Conservation (phyloP, 2,329 filamentous ascomycete genomes). For the Lasiodiplodia sp. region DNA sequence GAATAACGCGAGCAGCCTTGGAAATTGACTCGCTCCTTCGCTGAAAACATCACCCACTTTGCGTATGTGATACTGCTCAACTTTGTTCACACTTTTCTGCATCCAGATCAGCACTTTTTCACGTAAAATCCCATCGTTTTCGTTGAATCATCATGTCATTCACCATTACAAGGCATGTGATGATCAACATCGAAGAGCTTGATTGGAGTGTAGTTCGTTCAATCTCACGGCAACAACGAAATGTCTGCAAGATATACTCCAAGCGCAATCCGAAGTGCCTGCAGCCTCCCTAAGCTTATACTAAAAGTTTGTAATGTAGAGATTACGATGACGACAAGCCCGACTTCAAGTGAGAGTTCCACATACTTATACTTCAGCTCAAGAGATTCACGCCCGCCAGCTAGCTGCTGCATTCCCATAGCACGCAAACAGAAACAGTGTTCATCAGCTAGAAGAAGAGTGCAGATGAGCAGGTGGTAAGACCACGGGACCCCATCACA, state of each 20-base stretch:
- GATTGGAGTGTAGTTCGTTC: not conserved
- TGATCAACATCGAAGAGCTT: not conserved
- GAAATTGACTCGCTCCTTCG: too few relatives aligned
- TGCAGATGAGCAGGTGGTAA: too few relatives aligned
- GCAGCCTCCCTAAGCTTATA: too few relatives aligned
- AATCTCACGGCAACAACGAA: not conserved
- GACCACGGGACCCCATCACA: not conserved
- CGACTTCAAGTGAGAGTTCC: not conserved
- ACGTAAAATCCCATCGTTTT: not conserved
- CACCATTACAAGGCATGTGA: not conserved
- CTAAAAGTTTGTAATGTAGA: not conserved
- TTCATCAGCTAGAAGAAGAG: not conserved
- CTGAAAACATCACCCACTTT: not conserved
- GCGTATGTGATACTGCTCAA: not conserved
- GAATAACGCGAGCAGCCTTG: accelerated
- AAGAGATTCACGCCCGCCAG: not conserved
- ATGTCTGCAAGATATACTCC: not conserved
- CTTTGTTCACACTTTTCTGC: not conserved
- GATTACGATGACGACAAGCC: too few relatives aligned
- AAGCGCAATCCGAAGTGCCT: not conserved
- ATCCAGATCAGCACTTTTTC: not conserved
- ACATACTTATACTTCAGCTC: not conserved
- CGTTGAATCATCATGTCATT: not conserved
- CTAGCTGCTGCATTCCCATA: not conserved
- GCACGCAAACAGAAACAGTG: not conserved